A percentile compares a stretch with the other conserved stretches of the same genome.
Conservation (phyloP, 139 green algal genomes). For the Chlamydomonas sphaeroides region DNA sequence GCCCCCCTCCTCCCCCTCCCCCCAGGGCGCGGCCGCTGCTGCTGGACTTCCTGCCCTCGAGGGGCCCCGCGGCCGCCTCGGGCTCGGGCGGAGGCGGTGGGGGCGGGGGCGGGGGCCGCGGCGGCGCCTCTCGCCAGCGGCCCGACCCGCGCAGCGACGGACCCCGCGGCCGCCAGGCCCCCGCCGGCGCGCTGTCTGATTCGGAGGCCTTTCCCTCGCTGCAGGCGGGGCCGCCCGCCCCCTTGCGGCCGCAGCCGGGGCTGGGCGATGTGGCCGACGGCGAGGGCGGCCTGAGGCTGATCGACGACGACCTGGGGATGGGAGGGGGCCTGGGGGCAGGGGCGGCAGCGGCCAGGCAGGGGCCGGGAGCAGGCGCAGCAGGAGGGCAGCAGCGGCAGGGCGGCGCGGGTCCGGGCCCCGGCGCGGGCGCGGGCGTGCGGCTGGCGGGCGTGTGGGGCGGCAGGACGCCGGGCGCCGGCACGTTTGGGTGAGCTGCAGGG, state of each 20-base stretch:
- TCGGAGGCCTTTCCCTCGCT: slow-evolving; percentile 13
- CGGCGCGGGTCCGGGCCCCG: background rate
- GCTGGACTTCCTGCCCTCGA: slow-evolving; percentile 43
- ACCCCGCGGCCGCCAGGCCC: too few relatives aligned
- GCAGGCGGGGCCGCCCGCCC: background rate
- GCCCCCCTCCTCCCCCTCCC: background rate
- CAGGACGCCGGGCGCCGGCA: background rate
- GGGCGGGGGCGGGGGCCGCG: too few relatives aligned
- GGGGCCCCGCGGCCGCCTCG: background rate
- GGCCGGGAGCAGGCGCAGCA: background rate
- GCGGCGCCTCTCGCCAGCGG: too few relatives aligned
- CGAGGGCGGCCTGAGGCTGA: slow-evolving; percentile 63
- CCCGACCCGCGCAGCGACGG: too few relatives aligned
- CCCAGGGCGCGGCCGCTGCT: slow-evolving; percentile 58
- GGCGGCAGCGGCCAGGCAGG: background rate
- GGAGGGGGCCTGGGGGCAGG: background rate
- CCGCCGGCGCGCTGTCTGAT: background rate
- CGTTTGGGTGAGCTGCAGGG: too few relatives aligned
- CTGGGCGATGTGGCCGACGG: slow-evolving; percentile 44
- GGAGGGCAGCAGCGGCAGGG: background rate
- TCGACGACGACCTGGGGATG: slow-evolving; percentile 73
- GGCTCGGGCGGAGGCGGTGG: too few relatives aligned
- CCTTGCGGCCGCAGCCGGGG: background rate
- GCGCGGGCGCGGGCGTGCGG: background rate
- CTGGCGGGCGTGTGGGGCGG: slow-evolving; percentile 29